Conservation (phyloP, 2,329 filamentous ascomycete genomes). For the Pyrenochaeta sp. region DNA sequence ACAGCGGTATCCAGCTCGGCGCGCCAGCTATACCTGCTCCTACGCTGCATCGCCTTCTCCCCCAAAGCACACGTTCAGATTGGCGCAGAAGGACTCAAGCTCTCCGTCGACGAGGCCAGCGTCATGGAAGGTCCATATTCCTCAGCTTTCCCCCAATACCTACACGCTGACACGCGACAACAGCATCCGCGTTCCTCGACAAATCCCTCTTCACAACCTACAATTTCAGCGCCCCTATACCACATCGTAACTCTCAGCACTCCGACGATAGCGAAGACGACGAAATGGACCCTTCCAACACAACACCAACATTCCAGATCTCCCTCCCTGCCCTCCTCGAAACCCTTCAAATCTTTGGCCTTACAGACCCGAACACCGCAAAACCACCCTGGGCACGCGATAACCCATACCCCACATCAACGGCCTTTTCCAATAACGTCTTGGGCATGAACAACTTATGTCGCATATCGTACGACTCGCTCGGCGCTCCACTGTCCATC, state of each 20-base stretch:
- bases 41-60: slow-evolving; percentile 69
- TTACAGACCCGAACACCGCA: slow-evolving; percentile 57
- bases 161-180: slow-evolving; percentile 38
- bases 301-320: slow-evolving; percentile 80
- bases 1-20: slow-evolving; percentile 80
- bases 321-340: slow-evolving; percentile 88
- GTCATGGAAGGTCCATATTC: slow-evolving; percentile 80
- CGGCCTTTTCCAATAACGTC: slow-evolving; percentile 83
- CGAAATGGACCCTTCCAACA: slow-evolving; percentile 47
- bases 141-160: neutral
- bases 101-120: slow-evolving; percentile 86
- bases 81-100: slow-evolving; percentile 82
- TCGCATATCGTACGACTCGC: slow-evolving; percentile 77
- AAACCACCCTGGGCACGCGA: slow-evolving; percentile 51
- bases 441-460: slow-evolving; percentile 87
- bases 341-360: slow-evolving; percentile 92
- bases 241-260: slow-evolving; percentile 49
- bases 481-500: slow-evolving; percentile 82
- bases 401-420: slow-evolving; percentile 62
- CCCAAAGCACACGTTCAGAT: slow-evolving; percentile 75
- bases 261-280: slow-evolving; percentile 42
- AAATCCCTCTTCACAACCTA: slow-evolving; percentile 90
- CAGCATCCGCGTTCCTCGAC: slow-evolving; percentile 81
- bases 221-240: slow-evolving; percentile 65
- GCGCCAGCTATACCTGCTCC: slow-evolving; percentile 73